These are phyloP conservation scores for Paratinospora sagittata DNA, from an alignment of 164 flowering plant genomes.

Conservation along the genomic window DNA sequence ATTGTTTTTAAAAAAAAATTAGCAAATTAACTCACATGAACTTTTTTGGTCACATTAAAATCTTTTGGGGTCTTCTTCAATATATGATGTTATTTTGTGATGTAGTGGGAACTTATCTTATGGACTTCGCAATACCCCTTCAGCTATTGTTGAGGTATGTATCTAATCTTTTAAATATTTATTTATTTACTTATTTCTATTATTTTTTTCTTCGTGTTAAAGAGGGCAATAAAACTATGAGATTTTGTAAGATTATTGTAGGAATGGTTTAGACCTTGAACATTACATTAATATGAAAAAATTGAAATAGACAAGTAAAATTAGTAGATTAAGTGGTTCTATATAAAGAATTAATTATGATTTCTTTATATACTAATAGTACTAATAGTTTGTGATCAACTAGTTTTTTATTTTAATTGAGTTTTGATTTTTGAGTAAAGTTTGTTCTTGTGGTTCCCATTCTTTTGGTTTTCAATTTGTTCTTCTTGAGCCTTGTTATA, in stretches of 20 bases:
- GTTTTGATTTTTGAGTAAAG: no score
- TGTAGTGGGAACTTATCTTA: conserved; percentile 71
- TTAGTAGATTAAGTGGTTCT: background rate
- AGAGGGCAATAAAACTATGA: background rate
- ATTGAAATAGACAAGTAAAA: background rate
- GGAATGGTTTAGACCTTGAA: background rate
- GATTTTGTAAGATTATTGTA: background rate
- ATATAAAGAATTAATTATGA: background rate
- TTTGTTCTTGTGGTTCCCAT: no score
- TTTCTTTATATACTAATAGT: background rate
- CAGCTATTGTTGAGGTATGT: conserved; percentile 57
- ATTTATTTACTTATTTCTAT: conserved; percentile 1
- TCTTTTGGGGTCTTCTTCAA: background rate
- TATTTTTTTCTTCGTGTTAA: background rate
- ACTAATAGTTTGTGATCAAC: background rate
- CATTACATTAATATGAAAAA: background rate
- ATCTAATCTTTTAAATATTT: conserved; percentile 3
- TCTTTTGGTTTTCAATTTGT: no score
- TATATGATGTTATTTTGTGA: background rate
- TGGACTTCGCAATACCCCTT: conserved; percentile 82
- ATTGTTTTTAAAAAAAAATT: background rate
- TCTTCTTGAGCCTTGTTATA: no score
- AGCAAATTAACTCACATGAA: background rate
- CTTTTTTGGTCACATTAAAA: background rate
- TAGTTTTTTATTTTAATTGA: background rate